Base-by-base conservation (phyloP, 2,329 filamentous ascomycete genomes). In the Coniochaeta sp. region DNA sequence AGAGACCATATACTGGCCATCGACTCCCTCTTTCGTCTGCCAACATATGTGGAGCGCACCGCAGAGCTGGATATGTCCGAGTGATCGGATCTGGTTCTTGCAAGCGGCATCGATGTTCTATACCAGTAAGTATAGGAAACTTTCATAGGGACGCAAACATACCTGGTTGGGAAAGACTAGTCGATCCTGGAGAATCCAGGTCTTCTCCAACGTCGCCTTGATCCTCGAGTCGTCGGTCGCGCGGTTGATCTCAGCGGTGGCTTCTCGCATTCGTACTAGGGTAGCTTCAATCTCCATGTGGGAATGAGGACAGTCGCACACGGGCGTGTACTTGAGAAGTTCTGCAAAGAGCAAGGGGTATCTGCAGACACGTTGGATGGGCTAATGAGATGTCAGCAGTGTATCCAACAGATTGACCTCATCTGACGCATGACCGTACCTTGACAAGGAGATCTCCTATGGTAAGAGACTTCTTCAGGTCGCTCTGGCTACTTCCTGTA, bases 361-460 rank as follows among this genome's bases (percentile, higher is more conserved):
- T 70, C 87, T 90, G 72, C 90, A 95, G 20, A 96, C 81, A 51
- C 92, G 81, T 68, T 99, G 92, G 18, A 96, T 91, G 0, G 92
- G 94, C 89, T 95, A 51, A 14, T 27, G 24, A 52, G n/a, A n/a
- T n/a, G 52, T 56, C 27, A 57, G 53, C 12, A 14, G n/a, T 14
- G 26, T 20, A 10, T 28, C 18, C 7, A n/a, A 20, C 18, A 16
- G 30, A 42, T 18, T 24, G 6, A 24, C 2, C n/a, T 22, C 5
- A 13, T 13, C 1, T 4, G 10, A 3, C 28, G 51, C 16, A 33
- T 52, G 28, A 30, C 47, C 67, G 57, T 60, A 89, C 91, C 81
- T 97, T 97, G 58, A 96, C 91, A 51, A 97, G 76, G 5, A 97
- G 76, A 68, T 97, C 94, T 48, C 85, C 82, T 57, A 96, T 81